Base-by-base conservation (phyloP, 179 eudicot species). In the Vitellaria paradoxa region DNA sequence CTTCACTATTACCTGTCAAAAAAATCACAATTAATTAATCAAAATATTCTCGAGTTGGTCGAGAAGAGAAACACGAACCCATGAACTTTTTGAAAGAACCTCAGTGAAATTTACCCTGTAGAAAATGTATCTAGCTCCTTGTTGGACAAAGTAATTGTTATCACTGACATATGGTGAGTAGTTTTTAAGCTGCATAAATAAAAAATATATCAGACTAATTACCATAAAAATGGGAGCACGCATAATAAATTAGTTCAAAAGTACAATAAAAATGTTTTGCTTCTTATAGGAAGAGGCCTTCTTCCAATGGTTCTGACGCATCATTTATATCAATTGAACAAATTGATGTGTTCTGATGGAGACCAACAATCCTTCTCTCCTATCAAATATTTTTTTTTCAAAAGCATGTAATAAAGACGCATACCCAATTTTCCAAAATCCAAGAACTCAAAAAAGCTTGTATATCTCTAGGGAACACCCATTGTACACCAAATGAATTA, bases 261-360 rank as follows among this genome's bases (percentile, higher is more conserved):
- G 13, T n/a, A 74, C 47, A 21, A 30, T 30, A 18, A 66, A 69
- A 70, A 59, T 67, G 52, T 17, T 65, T n/a, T 55, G 63, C 55
- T 55, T 76, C 93, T 89, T 85, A 93, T 97, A 91, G 91, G 66
- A 84, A 85, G 26, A 93, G 91, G 75, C 98, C 98, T 85, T 93
- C 98, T 84, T 93, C 98, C 12, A 93, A 80, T 49, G 98, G 98
- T 83, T 93, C 98, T 90, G 91, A 93, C 30, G 85, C 83, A 78
- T 90, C 98, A 63, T 92, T 93, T 79, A 93, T 93, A 73, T 85
- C 94, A 55, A 93, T 88, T 67, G 98, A 93, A 79, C 95, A 88
- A 78, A 89, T 90, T 0, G 88, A 77, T 56, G 93, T 93, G 69
- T 86, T 81, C 84, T 93, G 97, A 84, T 91, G 90, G 73, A 93